phyloP scores from a whole-genome alignment of 2,329 filamentous ascomycete genomes.

The Alternaria gansuensis region DNA sequence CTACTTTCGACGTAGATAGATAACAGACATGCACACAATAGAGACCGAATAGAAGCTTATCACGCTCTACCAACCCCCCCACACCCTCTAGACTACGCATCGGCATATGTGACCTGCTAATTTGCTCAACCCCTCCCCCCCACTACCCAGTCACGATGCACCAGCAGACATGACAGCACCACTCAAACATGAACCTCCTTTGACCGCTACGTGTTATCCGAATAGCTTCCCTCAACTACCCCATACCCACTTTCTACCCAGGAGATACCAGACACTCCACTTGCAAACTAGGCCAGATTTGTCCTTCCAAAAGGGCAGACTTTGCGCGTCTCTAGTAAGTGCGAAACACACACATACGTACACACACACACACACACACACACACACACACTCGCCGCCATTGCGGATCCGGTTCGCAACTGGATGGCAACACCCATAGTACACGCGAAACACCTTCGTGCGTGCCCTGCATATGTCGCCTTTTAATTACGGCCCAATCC shows the following conservation, averaged over 20 bases:
- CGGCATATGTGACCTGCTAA: conserved; percentile 4
- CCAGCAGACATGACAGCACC: conserved; percentile 4
- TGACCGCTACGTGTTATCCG: conserved; percentile 12
- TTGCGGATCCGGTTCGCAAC: conserved; percentile 22
- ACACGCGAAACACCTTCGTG: conserved; percentile 3
- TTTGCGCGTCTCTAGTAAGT: neutral
- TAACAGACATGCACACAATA: neutral
- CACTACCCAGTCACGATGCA: neutral
- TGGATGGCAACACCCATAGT: conserved; percentile 1
- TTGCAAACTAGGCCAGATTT: neutral
- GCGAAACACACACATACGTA: conserved; percentile 1
- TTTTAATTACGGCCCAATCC: conserved; percentile 9
- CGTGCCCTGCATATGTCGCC: conserved; percentile 17
- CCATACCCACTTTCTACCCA: conserved; percentile 11
- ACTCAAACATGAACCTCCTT: neutral
- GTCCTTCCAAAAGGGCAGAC: conserved; percentile 3
- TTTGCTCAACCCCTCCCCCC: neutral
- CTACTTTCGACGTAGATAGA: neutral
- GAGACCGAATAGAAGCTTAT: conserved; percentile 2
- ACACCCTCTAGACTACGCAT: neutral
- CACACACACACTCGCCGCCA: conserved; percentile 12
- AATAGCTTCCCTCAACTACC: conserved; percentile 4
- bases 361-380: conserved; percentile 3
- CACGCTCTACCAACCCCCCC: neutral
- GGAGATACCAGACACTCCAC: neutral